These are phyloP conservation scores for Globisporangium polare DNA, from an alignment of 352 stramenopile genomes.

Conservation along the genomic window DNA sequence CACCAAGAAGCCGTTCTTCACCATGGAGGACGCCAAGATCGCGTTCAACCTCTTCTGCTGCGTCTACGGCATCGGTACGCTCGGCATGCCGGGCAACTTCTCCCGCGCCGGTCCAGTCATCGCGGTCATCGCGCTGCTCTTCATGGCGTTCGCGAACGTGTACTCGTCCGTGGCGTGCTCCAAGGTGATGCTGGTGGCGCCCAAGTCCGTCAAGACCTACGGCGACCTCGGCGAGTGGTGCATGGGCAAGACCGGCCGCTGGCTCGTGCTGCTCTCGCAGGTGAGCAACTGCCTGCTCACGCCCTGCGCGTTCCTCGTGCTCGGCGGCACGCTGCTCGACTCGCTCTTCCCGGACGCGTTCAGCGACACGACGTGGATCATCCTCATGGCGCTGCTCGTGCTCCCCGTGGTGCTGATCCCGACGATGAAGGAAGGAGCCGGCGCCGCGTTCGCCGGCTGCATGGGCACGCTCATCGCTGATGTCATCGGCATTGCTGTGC, in stretches of 20 bases:
- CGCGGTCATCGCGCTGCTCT: conserved; percentile 22
- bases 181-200: conserved; percentile 23
- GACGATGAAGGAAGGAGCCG: conserved; percentile 25
- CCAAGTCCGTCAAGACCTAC: conserved; percentile 22
- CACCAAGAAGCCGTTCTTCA: conserved; percentile 16
- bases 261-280: conserved; percentile 17
- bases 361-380: conserved; percentile 20
- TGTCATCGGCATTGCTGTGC: conserved; percentile 18
- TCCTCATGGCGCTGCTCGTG: conserved; percentile 23
- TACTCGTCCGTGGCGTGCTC: conserved; percentile 24
- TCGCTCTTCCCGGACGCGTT: conserved; percentile 18
- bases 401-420: conserved; percentile 24
- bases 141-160: conserved; percentile 24
- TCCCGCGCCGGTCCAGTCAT: conserved; percentile 18
- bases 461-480: conserved; percentile 28
- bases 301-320: conserved; percentile 22
- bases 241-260: conserved; percentile 22
- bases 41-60: conserved; percentile 18
- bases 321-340: conserved; percentile 20
- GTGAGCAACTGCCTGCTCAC: conserved; percentile 16
- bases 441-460: conserved; percentile 22
- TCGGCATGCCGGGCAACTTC: conserved; percentile 29
- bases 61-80: conserved; percentile 28
- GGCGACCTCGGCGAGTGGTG: conserved; percentile 30
- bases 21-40: conserved; percentile 27